A percentile compares a stretch with the other conserved stretches of the same genome.
Conservation (phyloP, 345 rosid genomes). For the Pistacia atlantica region DNA sequence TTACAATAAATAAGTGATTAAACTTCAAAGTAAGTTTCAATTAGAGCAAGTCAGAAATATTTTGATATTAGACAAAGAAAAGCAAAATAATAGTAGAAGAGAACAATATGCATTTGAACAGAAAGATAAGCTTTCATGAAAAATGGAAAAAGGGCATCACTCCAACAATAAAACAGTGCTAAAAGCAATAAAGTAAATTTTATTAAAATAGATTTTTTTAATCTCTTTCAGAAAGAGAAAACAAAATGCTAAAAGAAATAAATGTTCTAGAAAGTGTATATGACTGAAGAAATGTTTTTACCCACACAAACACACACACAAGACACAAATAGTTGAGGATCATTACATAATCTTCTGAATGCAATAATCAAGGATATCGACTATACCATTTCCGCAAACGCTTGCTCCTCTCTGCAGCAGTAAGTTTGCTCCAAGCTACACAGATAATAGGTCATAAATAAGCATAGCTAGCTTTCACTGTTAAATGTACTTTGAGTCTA, state of each 20-base stretch:
- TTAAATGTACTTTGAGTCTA: neutral
- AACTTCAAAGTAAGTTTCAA: slow-evolving; percentile 8
- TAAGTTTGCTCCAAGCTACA: slow-evolving; percentile 87
- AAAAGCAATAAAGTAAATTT: neutral
- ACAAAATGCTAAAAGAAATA: slow-evolving; percentile 1
- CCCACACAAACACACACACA: neutral
- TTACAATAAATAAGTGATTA: neutral
- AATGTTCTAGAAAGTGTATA: neutral
- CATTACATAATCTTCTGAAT: neutral
- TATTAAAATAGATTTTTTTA: neutral
- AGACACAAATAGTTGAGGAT: slow-evolving; percentile 4
- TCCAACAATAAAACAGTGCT: neutral
- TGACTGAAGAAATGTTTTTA: neutral
- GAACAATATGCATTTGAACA: neutral
- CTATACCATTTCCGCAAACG: slow-evolving; percentile 72
- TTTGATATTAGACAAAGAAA: neutral
- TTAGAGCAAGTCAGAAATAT: neutral
- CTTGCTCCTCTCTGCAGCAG: slow-evolving; percentile 88
- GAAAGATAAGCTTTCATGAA: neutral
- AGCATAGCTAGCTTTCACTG: neutral
- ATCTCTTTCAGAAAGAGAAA: neutral
- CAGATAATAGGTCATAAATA: slow-evolving; percentile 13
- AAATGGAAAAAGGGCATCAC: slow-evolving; percentile 1
- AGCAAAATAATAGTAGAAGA: neutral
- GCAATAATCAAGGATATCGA: slow-evolving; percentile 7